These are phyloP conservation scores for Paraglomus brasilianum DNA, from an alignment of 192 early-diverging fungal species.

Conservation along the genomic window DNA sequence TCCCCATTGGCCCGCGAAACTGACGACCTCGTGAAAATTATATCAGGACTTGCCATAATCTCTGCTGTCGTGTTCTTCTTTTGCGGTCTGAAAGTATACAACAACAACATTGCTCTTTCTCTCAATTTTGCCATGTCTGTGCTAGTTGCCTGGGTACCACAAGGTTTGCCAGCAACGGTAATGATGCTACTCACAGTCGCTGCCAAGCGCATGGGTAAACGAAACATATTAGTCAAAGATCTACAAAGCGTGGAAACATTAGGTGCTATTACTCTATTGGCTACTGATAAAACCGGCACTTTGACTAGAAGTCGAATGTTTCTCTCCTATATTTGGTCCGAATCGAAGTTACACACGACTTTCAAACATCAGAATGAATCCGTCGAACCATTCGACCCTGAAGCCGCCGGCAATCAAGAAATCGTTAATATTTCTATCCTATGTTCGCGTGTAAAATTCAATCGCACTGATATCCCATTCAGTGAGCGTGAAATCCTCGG, in stretches of 20 bases:
- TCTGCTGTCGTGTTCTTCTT: constrained; percentile 85
- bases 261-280: constrained; percentile 93
- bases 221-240: constrained; percentile 94
- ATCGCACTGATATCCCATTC: constrained; percentile 84
- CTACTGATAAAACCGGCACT: constrained; percentile 98
- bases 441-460: constrained; percentile 88
- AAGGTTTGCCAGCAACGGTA: constrained; percentile 93
- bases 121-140: constrained; percentile 92
- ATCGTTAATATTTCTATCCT: constrained; percentile 78
- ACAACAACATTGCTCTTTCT: constrained; percentile 57
- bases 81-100: constrained; percentile 60
- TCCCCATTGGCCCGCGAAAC: constrained; percentile 82
- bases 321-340: constrained; percentile 88
- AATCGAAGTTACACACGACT: constrained; percentile 62
- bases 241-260: constrained; percentile 95
- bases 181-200: constrained; percentile 93
- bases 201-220: constrained; percentile 88
- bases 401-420: constrained; percentile 66
- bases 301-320: constrained; percentile 98
- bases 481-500: constrained; percentile 79
- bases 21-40: constrained; percentile 78
- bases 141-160: constrained; percentile 88
- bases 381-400: constrained; percentile 43
- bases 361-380: constrained; percentile 45
- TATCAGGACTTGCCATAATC: constrained; percentile 74